A percentile compares a stretch with the other conserved stretches of the same genome.
These are phyloP conservation scores for Bryum argenteum DNA, from an alignment of 225 moss, liverwort and hornwort species.

Conservation along the genomic window DNA sequence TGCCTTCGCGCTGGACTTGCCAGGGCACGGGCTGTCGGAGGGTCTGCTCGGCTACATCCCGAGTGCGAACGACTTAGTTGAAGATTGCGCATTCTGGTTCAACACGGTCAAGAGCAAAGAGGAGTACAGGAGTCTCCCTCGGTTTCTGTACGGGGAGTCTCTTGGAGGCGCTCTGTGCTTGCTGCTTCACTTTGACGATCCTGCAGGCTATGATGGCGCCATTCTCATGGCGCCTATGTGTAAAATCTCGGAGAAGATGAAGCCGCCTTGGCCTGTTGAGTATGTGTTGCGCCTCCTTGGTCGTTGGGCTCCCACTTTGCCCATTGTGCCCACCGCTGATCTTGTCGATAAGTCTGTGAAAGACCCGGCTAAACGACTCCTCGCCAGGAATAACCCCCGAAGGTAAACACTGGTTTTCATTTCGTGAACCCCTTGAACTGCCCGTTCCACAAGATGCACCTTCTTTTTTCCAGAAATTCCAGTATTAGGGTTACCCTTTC, in stretches of 20 bases:
- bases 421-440: no score
- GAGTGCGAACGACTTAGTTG: conserved; percentile 41
- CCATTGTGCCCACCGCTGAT: conserved; percentile 77
- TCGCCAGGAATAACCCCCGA: conserved; percentile 77
- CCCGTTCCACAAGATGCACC: background rate
- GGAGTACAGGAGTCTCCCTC: conserved; percentile 58
- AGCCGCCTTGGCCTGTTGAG: conserved; percentile 75
- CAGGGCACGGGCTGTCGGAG: conserved; percentile 83
- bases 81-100: conserved; percentile 72
- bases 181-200: conserved; percentile 76
- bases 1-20: conserved; percentile 75
- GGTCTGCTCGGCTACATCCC: conserved; percentile 73
- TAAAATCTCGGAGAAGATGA: conserved; percentile 88
- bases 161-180: conserved; percentile 84
- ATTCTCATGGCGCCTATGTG: conserved; percentile 96
- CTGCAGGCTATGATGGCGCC: conserved; percentile 69
- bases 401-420: conserved; percentile 28
- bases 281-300: conserved; percentile 58
- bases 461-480: background rate
- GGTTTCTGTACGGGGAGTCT: conserved; percentile 85
- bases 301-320: conserved; percentile 75
- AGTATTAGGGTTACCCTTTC: background rate
- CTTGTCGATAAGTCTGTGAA: conserved; percentile 78
- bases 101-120: conserved; percentile 35
- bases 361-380: conserved; percentile 75